Base-by-base conservation (phyloP, 169 alveolate genomes). In the Plasmodium inui region DNA sequence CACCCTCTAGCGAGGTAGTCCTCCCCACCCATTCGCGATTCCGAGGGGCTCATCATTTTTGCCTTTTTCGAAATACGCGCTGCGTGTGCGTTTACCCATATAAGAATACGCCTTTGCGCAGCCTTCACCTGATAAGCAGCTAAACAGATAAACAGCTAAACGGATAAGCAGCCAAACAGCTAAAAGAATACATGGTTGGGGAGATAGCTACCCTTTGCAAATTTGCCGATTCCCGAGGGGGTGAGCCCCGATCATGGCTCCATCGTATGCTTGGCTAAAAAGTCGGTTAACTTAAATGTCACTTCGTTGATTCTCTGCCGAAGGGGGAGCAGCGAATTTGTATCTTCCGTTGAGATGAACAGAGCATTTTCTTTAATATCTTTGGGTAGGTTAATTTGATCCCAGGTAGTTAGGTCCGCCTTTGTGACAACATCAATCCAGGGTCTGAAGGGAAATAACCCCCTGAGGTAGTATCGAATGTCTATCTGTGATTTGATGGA, bases 341-440 rank as follows among this genome's bases (percentile, higher is more conserved):
- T 76, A 8, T 86, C n/a, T 76, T 74, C 86, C 39, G 93, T 76
- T n/a, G 93, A 86, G 8, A 86, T 53, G 46, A 86, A 86, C 28
- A 86, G 78, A 32, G 93, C 84, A 44, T 86, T 86, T 86, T 86
- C 86, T 76, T 86, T 86, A 74, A 86, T 53, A 76, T 86, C 93
- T 50, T 86, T 86, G 3, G 93, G 93, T 9, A 86, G 12, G 41
- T 86, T 32, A 34, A 86, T 83, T 37, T 32, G 26, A 55, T 74
- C 84, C 79, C 67, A 86, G 70, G 50, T 55, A 34, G 55, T 86
- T 76, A 86, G 19, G 70, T 86, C 93, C 3, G 93, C 78, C 70
- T 86, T 86, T 22, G 93, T 86, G 57, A 86, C 70, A 32, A 86
- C 93, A 76, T 86, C 93, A 76, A 86, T 86, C 93, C 93, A 86